Conservation (phyloP, 768 basidiomycete genomes). For the Psilocybe tampanensis region DNA sequence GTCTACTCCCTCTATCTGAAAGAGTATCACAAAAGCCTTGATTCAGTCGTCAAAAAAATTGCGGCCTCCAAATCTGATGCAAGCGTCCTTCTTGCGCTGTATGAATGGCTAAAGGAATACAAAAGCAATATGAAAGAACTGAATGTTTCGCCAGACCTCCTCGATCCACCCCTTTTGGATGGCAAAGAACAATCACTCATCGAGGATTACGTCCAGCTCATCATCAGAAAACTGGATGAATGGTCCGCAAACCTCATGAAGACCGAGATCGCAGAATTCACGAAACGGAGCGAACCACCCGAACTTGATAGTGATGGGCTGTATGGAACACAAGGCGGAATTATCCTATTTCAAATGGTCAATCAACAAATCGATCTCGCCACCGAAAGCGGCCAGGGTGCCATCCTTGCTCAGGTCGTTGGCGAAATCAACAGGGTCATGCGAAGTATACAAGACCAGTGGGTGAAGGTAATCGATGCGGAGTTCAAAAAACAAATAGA, state of each 20-base stretch:
- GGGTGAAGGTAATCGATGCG: conserved; percentile 79
- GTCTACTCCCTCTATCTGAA: conserved; percentile 82
- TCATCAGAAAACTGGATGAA: conserved; percentile 94
- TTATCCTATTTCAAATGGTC: conserved; percentile 98
- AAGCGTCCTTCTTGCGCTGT: conserved; percentile 81
- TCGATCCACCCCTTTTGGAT: conserved; percentile 90
- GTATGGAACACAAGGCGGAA: conserved; percentile 89
- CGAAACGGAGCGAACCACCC: conserved; percentile 79
- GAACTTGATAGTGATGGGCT: conserved; percentile 88
- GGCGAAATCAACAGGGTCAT: conserved; percentile 89
- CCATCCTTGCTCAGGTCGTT: conserved; percentile 89
- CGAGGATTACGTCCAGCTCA: conserved; percentile 93
- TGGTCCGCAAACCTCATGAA: conserved; percentile 96
- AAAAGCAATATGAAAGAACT: conserved; percentile 95
- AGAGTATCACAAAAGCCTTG: conserved; percentile 87
- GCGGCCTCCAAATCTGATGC: conserved; percentile 82
- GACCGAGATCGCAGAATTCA: conserved; percentile 85
- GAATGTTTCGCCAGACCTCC: conserved; percentile 74
- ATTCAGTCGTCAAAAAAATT: conserved; percentile 70
- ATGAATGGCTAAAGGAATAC: conserved; percentile 96
- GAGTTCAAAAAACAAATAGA: conserved; percentile 89
- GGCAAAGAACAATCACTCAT: conserved; percentile 93
- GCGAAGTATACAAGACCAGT: conserved; percentile 84
- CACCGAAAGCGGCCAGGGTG: conserved; percentile 93
- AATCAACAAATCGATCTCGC: conserved; percentile 96